Base-by-base conservation (phyloP, 495 filamentous ascomycete genomes). In the Trichocladium uniseriatum region DNA sequence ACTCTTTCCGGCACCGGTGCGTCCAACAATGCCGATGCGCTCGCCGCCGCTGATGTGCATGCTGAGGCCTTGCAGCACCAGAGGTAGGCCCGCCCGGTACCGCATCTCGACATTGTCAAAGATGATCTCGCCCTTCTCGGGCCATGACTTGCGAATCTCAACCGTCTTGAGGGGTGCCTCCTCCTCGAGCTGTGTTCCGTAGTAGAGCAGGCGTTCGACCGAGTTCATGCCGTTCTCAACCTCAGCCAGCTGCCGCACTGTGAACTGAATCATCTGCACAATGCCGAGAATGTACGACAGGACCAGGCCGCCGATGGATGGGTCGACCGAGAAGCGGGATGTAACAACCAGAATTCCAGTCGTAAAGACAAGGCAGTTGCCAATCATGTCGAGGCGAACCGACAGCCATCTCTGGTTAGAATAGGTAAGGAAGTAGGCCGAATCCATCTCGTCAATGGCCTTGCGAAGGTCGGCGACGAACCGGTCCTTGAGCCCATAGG, bases 181-280 rank as follows among this genome's bases (percentile, higher is more conserved):
- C 59, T 94, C 82, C 50, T 94, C 89, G 2, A 98, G 80, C 45
- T 85, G 56, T 5, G 79, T 89, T 35, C 87, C 90, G 60, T 98
- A 98, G 69, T 92, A 87, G 64, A 87, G 77, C n/a, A 98, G 74
- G 24, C 92, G 85, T 62, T 98, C 91, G 3, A 91, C 91, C 1
- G 92, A 80, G 57, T 94, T 96, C 90, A 98, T 95, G 61, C 86
- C 84, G 71, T 95, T 96, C 64, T 98, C 92, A 18, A 96, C 87
- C 63, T 97, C 92, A 29, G 92, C 90, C 31, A 96, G 77, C 67
- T 97, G 92, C 32, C 91, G 80, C 16, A 97, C 86, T 2, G 89
- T 89, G 67, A 94, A 95, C 61, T 95, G 89, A 39, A 96, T 79
- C 85, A 95, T 89, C 67, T 92, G 86, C n/a, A 94, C 89, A 52